Conservation (phyloP, 768 basidiomycete species). For the Lentinula edodes region DNA sequence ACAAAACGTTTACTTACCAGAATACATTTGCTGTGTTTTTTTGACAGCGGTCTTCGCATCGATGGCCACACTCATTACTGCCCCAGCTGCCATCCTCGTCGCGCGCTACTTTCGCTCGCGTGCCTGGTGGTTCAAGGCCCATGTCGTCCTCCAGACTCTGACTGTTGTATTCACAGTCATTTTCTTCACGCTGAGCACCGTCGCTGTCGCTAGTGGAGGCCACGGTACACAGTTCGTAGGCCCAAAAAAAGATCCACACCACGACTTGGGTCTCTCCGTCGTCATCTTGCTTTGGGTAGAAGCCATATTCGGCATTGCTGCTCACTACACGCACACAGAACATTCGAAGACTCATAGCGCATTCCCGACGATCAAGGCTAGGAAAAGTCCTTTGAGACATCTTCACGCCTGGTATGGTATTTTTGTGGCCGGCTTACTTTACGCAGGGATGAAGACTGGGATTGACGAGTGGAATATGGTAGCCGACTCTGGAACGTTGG, state of each 20-base stretch:
- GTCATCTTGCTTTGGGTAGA: conserved; percentile 12
- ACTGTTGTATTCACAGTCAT: conserved; percentile 11
- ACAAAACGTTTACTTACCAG: neutral
- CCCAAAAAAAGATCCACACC: conserved; percentile 11
- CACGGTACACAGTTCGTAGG: conserved; percentile 12
- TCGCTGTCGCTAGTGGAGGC: conserved; percentile 8
- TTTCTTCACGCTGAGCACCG: conserved; percentile 4
- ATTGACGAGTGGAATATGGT: conserved; percentile 15
- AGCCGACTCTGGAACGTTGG: conserved; percentile 9
- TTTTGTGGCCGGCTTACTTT: conserved; percentile 11
- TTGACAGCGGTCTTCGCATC: conserved; percentile 10
- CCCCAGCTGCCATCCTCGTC: conserved; percentile 13
- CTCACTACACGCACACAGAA: conserved; percentile 13
- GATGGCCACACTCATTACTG: conserved; percentile 10
- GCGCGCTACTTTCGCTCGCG: conserved; percentile 13
- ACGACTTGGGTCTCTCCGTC: conserved; percentile 13
- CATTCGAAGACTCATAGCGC: neutral
- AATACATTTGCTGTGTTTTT: neutral
- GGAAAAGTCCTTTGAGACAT: conserved; percentile 12
- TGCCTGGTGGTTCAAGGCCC: conserved; percentile 13
- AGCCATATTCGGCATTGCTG: conserved; percentile 11
- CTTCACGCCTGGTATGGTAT: conserved; percentile 12
- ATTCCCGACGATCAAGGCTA: conserved; percentile 12
- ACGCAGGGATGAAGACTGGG: conserved; percentile 14
- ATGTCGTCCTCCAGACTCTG: conserved; percentile 9